These are phyloP conservation scores for Silene noctiflora DNA, from an alignment of 179 eudicot genomes.

Conservation along the genomic window DNA sequence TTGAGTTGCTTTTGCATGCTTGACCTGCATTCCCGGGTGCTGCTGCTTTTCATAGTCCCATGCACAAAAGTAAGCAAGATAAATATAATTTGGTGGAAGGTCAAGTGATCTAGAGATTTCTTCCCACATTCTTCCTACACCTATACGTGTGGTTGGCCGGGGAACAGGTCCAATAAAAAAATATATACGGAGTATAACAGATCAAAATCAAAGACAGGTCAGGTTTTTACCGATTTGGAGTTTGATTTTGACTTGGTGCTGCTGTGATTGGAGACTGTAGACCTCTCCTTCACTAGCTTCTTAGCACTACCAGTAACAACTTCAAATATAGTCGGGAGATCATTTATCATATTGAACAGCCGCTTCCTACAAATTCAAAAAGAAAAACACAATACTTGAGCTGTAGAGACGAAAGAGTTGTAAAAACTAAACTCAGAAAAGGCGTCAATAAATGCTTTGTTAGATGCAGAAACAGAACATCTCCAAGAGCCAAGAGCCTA, in stretches of 20 bases:
- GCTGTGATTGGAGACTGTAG: conserved; percentile 35
- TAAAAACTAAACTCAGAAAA: background rate
- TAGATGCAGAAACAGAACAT: conserved; percentile 6
- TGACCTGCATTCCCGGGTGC: conserved; percentile 36
- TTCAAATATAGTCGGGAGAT: conserved; percentile 47
- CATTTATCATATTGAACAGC: conserved; percentile 45
- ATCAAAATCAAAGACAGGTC: background rate
- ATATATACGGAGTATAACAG: background rate
- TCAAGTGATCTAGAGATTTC: background rate
- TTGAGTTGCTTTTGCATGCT: conserved; percentile 33
- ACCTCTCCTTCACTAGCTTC: conserved; percentile 46
- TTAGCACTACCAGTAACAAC: conserved; percentile 43
- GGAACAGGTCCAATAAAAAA: background rate
- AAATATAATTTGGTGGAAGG: background rate
- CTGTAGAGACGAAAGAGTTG: background rate
- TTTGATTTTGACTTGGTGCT: conserved; percentile 39
- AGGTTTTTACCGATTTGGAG: conserved; percentile 36
- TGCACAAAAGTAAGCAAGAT: background rate
- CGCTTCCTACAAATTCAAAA: conserved; percentile 35
- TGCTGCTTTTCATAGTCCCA: conserved; percentile 14
- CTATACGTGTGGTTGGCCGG: no score
- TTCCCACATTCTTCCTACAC: no score
- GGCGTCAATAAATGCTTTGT: background rate
- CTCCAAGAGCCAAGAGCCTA: no score
- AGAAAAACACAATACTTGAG: background rate